phyloP scores from a whole-genome alignment of 805 yeast genomes.

The Candida dajiaensis region DNA sequence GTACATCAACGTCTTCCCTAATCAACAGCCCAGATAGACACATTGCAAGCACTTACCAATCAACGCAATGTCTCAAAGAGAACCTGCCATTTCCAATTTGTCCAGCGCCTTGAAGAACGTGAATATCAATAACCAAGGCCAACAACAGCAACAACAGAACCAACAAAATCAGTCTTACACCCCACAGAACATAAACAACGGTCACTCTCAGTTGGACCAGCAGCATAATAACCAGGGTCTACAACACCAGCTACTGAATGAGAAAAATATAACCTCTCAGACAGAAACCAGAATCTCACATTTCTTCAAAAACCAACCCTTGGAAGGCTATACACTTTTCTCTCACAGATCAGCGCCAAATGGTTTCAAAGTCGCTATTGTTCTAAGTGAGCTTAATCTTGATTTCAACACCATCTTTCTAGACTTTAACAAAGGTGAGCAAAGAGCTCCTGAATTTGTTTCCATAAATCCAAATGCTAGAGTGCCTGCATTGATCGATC shows the following conservation, averaged over 20 bases:
- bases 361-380: conserved; percentile 92
- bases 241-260: conserved; percentile 12
- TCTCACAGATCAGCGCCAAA: conserved; percentile 90
- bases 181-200: conserved; percentile 2
- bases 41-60: not conserved
- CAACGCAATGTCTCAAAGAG: not conserved
- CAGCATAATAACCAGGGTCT: conserved; percentile 21
- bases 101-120: conserved; percentile 2
- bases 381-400: conserved; percentile 75
- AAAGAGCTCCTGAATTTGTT: conserved; percentile 88
- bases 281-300: conserved; percentile 56
- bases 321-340: conserved; percentile 76
- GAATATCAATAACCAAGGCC: conserved; percentile 1
- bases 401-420: conserved; percentile 76
- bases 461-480: conserved; percentile 94
- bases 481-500: conserved; percentile 92
- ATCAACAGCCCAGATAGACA: not conserved
- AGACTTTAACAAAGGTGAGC: conserved; percentile 86
- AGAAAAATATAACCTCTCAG: conserved; percentile 35
- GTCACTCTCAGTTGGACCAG: conserved; percentile 14
- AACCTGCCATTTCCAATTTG: conserved; percentile 5
- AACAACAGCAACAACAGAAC: conserved; percentile 1
- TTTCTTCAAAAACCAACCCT: conserved; percentile 72
- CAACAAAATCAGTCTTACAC: conserved; percentile 1
- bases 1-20: not conserved